Percentiles rank a stretch among this genome's conserved stretches.
Evolutionary conservation across 768 basidiomycete species (phyloP).

Genomic region (Mycena galopus): DNA sequence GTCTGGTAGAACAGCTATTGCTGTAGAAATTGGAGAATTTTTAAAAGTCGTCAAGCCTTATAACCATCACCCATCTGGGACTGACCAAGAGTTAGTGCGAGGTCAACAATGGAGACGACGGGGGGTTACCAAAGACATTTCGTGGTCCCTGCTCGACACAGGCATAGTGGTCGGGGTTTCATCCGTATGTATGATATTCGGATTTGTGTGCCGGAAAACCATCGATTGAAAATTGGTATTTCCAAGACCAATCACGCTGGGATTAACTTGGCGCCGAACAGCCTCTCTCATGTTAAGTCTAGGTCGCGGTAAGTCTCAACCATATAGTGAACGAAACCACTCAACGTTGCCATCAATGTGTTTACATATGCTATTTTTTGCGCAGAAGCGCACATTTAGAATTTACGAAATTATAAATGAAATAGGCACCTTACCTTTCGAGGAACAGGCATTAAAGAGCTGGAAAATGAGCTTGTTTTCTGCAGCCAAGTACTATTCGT

Average conservation of each 20-base stretch:
- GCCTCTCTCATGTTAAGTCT: background rate
- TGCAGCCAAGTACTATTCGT: background rate
- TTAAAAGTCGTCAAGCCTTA: no score
- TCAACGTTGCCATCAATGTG: conserved; percentile 4
- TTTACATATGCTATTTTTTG: background rate
- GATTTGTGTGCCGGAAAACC: conserved; percentile 2
- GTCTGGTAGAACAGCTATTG: no score
- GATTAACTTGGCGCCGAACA: background rate
- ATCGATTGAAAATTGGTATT: conserved; percentile 5
- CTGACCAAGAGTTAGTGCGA: background rate
- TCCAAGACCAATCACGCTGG: background rate
- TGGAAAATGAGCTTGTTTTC: background rate
- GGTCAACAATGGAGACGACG: background rate
- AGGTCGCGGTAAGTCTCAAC: background rate
- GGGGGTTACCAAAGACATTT: background rate
- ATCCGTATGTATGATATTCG: background rate
- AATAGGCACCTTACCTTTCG: background rate
- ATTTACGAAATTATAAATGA: no score
- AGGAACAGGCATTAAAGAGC: conserved; percentile 2
- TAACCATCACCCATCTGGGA: background rate
- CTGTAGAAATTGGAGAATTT: no score
- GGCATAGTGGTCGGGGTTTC: background rate
- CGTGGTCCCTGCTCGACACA: background rate
- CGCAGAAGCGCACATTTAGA: no score
- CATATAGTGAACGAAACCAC: background rate